Evolutionary conservation across 345 rosid species (phyloP), one percentile per base, ranked within the genome.

Genomic region (Eucalyptus melliodora): DNA sequence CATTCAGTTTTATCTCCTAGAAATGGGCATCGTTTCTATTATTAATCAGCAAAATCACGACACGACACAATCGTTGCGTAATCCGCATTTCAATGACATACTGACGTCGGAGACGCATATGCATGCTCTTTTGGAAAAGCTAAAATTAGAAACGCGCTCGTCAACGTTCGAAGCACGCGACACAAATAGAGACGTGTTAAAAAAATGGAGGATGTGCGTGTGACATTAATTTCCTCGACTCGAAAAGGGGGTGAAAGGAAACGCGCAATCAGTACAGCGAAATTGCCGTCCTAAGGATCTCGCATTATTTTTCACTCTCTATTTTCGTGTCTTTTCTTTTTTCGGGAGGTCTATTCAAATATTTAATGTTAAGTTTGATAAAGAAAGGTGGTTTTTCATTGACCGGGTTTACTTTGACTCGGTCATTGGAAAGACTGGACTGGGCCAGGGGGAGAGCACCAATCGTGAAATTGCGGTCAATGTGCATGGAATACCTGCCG

Each of bases 51-150:
- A 1, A 40, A 72, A 40, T 11, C 9, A 4, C 12, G 5, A 31
- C 23, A 31, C 40, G 2, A 17, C 2, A 3, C 4, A 2, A 21
- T 0, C 3, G 2, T 16, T 10, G 5, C 4, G 4, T 44, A 10
- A 40, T 77, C 5, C 47, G 5, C 9, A 40, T 21, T 21, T 40
- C 16, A 0, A 40, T 21, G 11, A 51, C 13, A 10, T 34, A 23
- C 7, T 3, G 6, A 34, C 13, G 15, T 37, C 8, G 0, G 2
- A 37, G 45, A 19, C 15, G 1, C 8, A 26, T 37, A 34, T 0
- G 8, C 3, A 72, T 0, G 4, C 14, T 44, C 45, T 11, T 3
- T 77, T 5, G 24, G 1, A 2, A 37, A 7, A 37, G 13, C 16
- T 77, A 37, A 77, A 77, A 77, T 77, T 77, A 77, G 47, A 12